Evolutionary conservation across 139 green algal genomes (phyloP), one percentile per base, ranked within the genome.

Genomic region (Limnomonas spitsbergensis): DNA sequence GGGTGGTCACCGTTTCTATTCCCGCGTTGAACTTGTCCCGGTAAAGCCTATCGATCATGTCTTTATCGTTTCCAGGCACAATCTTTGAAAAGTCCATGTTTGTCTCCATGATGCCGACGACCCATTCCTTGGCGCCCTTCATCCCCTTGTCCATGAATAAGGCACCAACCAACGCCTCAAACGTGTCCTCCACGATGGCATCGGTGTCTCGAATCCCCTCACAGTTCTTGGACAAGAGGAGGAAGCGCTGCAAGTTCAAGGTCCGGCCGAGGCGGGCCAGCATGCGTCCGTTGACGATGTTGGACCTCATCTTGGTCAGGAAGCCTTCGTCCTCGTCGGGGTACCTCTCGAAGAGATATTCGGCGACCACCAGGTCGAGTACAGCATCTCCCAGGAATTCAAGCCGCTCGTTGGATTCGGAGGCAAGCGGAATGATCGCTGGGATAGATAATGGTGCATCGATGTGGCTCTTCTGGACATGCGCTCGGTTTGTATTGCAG

Each of bases 361-460:
- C 6, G 2, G 24, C 70, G 0, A 74, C 40, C 2, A 77, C 38
- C 0, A 67, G n/a, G 53, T 42, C 38, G 31, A 82, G n/a, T 4
- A 82, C 53, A 1, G 78, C 36, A 32, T 82, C 76, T 20, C 76
- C 76, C 32, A 81, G 76, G 31, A 81, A 70, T 31, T 80, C 76
- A n/a, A 80, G 66, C 3, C 76, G 76, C 61, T 80, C 76, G 38
- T 80, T 75, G 61, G 61, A 71, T 26, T n/a, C 20, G 20, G 24
- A 20, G 20, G 26, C 20, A 4, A 75, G 35, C 32, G 76, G 76
- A 4, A 81, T 1, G 66, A n/a, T n/a, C n/a, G n/a, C n/a, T n/a
- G n/a, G n/a, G n/a, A n/a, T 54, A 80, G 3, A 9, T 24, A n/a
- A n/a, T n/a, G n/a, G n/a, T n/a, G n/a, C n/a, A n/a, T n/a, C n/a